Evolutionary conservation across 1,284 basidiomycete genomes (phyloP).

Genomic region (Ustilago crameri): DNA sequence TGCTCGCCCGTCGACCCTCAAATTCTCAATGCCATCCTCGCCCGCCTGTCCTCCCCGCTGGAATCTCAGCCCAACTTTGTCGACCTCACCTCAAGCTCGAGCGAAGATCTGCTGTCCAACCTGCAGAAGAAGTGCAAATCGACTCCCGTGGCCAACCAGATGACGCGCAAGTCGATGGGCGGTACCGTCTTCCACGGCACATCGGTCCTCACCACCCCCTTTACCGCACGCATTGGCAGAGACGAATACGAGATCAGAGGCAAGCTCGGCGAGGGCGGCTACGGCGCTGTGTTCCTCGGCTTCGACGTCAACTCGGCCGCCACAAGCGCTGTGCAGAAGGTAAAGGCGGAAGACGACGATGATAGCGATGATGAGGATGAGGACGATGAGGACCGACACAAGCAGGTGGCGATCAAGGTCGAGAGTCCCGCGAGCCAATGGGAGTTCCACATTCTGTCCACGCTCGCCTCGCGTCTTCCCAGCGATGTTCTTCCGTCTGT

Average conservation of each 20-base stretch:
- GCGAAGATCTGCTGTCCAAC: slow-evolving; percentile 74
- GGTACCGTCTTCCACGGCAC: slow-evolving; percentile 47
- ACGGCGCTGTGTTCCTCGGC: slow-evolving; percentile 89
- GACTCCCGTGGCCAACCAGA: slow-evolving; percentile 39
- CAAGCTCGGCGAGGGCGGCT: slow-evolving; percentile 96
- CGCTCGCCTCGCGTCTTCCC: slow-evolving; percentile 73
- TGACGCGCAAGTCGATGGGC: slow-evolving; percentile 63
- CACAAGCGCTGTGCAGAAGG: slow-evolving; percentile 21
- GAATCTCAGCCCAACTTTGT: slow-evolving; percentile 74
- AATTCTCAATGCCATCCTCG: slow-evolving; percentile 76
- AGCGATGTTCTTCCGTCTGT: slow-evolving; percentile 42
- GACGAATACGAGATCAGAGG: slow-evolving; percentile 72
- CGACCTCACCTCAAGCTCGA: slow-evolving; percentile 74
- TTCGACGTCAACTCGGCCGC: slow-evolving; percentile 68
- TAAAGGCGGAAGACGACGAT: slow-evolving; percentile 7
- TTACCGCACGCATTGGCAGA: slow-evolving; percentile 29
- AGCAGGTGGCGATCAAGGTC: slow-evolving; percentile 86
- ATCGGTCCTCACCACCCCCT: slow-evolving; percentile 19
- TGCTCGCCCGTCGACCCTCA: slow-evolving; percentile 85
- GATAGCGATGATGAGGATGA: slow-evolving; percentile 68
- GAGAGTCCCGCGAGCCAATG: slow-evolving; percentile 88
- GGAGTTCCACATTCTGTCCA: slow-evolving; percentile 89
- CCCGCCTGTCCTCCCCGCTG: slow-evolving; percentile 74
- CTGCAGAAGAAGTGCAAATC: slow-evolving; percentile 72
- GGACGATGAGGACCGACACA: slow-evolving; percentile 74